Evolutionary conservation across 2,329 filamentous ascomycete species (phyloP).

Genomic region (Elsinoe australis): DNA sequence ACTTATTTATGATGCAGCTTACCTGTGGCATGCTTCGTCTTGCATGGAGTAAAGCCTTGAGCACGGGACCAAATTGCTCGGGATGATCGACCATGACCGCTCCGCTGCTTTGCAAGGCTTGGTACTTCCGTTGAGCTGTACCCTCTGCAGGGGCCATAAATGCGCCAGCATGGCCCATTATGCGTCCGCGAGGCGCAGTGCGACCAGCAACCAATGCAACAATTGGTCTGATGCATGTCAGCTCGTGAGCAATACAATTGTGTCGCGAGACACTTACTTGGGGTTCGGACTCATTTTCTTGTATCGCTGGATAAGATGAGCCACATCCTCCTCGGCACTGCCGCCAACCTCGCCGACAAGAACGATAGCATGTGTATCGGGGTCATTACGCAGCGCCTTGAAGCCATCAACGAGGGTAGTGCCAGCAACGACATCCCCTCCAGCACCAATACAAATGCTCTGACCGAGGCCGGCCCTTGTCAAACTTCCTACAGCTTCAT

Average conservation of each 20-base stretch:
- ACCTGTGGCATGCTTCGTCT: slow-evolving; percentile 6
- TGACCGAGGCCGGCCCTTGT: slow-evolving; percentile 68
- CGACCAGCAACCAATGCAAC: slow-evolving; percentile 63
- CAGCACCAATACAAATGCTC: slow-evolving; percentile 69
- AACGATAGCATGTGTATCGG: slow-evolving; percentile 63
- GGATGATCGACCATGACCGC: slow-evolving; percentile 68
- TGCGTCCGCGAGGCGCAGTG: slow-evolving; percentile 53
- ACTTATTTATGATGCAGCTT: neutral
- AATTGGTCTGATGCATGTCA: slow-evolving; percentile 66
- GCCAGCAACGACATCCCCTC: slow-evolving; percentile 65
- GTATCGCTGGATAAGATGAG: slow-evolving; percentile 65
- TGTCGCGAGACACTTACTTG: slow-evolving; percentile 57
- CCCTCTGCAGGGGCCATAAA: slow-evolving; percentile 61
- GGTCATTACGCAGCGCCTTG: slow-evolving; percentile 57
- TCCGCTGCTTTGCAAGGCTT: slow-evolving; percentile 57
- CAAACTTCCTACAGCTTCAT: slow-evolving; percentile 69
- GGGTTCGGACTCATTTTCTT: slow-evolving; percentile 48
- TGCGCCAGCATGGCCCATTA: slow-evolving; percentile 76
- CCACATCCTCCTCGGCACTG: slow-evolving; percentile 60
- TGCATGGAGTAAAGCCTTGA: slow-evolving; percentile 51
- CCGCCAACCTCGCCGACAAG: slow-evolving; percentile 68
- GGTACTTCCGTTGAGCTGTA: slow-evolving; percentile 57
- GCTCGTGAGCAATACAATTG: too few relatives aligned
- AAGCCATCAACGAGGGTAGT: slow-evolving; percentile 67
- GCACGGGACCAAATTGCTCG: slow-evolving; percentile 61